Percentiles rank a stretch among this genome's conserved stretches.
Conservation (phyloP, 2,329 filamentous ascomycete genomes). For the Beauveria bassiana region DNA sequence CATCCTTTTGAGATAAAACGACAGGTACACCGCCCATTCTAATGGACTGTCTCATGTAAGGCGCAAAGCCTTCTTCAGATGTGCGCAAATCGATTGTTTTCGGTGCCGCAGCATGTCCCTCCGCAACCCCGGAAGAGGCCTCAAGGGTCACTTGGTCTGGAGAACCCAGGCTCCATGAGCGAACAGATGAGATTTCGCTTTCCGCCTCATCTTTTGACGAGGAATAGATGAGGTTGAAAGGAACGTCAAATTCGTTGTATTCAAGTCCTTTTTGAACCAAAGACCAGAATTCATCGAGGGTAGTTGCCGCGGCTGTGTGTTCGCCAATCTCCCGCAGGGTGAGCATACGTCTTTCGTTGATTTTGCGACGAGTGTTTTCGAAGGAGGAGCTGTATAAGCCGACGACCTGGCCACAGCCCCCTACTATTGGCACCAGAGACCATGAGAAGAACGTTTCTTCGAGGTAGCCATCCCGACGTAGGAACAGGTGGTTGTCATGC, state of each 20-base stretch:
- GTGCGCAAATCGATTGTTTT: slow-evolving; percentile 59
- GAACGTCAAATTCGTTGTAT: slow-evolving; percentile 67
- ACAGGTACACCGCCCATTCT: slow-evolving; percentile 55
- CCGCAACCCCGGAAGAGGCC: slow-evolving; percentile 60
- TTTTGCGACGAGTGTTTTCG: slow-evolving; percentile 70
- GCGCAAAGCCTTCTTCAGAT: slow-evolving; percentile 65
- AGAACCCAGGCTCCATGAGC: slow-evolving; percentile 56
- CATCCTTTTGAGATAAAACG: slow-evolving; percentile 58
- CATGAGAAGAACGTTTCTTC: slow-evolving; percentile 81
- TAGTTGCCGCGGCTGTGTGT: slow-evolving; percentile 62
- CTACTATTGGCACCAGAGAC: slow-evolving; percentile 72
- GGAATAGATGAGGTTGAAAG: slow-evolving; percentile 71
- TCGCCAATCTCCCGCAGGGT: slow-evolving; percentile 72
- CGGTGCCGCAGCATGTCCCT: slow-evolving; percentile 53
- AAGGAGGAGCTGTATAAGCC: slow-evolving; percentile 75
- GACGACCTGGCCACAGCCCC: slow-evolving; percentile 64
- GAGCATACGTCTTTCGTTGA: slow-evolving; percentile 73
- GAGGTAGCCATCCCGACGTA: slow-evolving; percentile 59
- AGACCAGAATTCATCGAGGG: slow-evolving; percentile 66
- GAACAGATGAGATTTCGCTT: slow-evolving; percentile 63
- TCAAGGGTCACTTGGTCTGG: slow-evolving; percentile 62
- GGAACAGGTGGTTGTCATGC: slow-evolving; percentile 70
- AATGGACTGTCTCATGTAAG: slow-evolving; percentile 70
- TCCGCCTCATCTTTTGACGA: slow-evolving; percentile 58
- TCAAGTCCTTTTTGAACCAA: slow-evolving; percentile 62